phyloP scores from a whole-genome alignment of 257 asterid genomes.

The Solanum lycopersicoides region DNA sequence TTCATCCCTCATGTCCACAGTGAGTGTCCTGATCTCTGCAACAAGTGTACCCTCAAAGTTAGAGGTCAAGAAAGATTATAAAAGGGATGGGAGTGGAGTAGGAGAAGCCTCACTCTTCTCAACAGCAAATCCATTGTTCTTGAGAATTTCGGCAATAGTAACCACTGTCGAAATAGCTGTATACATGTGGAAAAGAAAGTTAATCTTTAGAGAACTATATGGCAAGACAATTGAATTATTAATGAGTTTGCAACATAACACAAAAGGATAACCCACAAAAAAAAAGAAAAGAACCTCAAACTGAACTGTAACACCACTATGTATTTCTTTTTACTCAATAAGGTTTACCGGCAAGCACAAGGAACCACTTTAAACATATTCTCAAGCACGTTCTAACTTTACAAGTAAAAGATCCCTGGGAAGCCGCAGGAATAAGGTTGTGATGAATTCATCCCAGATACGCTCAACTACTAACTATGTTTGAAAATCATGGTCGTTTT shows the following conservation, averaged over 20 bases:
- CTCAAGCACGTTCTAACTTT: neutral
- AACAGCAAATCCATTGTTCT: slow-evolving; percentile 66
- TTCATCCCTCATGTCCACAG: slow-evolving; percentile 61
- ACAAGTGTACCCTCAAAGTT: neutral
- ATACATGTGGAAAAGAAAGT: neutral
- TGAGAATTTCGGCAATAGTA: slow-evolving; percentile 58
- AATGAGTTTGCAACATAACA: neutral
- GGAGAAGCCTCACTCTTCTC: slow-evolving; percentile 41
- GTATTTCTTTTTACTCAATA: neutral
- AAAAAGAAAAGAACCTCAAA: neutral
- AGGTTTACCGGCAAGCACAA: neutral
- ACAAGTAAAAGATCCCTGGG: neutral
- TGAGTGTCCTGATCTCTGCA: slow-evolving; percentile 59
- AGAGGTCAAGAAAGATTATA: neutral
- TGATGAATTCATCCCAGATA: neutral
- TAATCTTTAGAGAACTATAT: neutral
- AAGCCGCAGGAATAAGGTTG: neutral
- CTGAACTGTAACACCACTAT: neutral
- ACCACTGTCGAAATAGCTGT: slow-evolving; percentile 71
- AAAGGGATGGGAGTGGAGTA: neutral
- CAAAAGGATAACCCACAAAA: neutral
- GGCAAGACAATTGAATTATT: neutral
- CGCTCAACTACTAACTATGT: neutral
- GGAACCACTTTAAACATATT: neutral
- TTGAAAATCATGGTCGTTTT: neutral